These are phyloP conservation scores for Grosmannia clavigera DNA, from an alignment of 2,329 filamentous ascomycete genomes.

Conservation along the genomic window DNA sequence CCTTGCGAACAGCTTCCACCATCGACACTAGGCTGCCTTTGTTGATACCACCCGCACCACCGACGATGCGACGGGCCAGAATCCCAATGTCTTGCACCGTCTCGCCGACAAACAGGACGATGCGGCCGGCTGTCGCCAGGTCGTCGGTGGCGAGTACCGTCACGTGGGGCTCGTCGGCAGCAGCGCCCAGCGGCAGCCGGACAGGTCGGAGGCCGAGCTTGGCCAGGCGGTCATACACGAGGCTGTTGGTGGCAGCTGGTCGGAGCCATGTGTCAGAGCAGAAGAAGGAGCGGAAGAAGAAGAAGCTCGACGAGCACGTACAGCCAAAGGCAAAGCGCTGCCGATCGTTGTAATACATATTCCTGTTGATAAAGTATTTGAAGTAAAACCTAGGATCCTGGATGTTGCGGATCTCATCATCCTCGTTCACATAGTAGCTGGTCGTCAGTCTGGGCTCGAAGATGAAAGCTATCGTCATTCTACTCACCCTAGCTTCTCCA, in stretches of 20 bases:
- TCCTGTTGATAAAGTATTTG: slow-evolving; percentile 60
- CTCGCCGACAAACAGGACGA: slow-evolving; percentile 68
- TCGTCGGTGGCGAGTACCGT: slow-evolving; percentile 52
- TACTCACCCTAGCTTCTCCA: slow-evolving; percentile 60
- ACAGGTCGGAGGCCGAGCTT: slow-evolving; percentile 46
- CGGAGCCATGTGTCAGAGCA: not conserved
- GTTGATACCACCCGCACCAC: slow-evolving; percentile 51
- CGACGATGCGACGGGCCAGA: slow-evolving; percentile 56
- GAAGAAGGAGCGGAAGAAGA: not conserved
- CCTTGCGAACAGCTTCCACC: slow-evolving; percentile 30
- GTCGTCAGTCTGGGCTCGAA: not conserved
- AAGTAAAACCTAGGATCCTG: slow-evolving; percentile 57
- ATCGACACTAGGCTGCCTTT: slow-evolving; percentile 59
- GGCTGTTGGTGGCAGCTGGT: slow-evolving; percentile 47
- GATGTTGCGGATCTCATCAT: slow-evolving; percentile 63
- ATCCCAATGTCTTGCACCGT: slow-evolving; percentile 59
- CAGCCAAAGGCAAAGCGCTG: slow-evolving; percentile 66
- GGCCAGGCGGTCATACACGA: slow-evolving; percentile 50
- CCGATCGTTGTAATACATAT: slow-evolving; percentile 63
- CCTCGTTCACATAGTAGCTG: slow-evolving; percentile 67
- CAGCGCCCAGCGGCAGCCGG: slow-evolving; percentile 45
- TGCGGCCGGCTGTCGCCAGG: slow-evolving; percentile 42
- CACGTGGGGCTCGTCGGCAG: slow-evolving; percentile 41
- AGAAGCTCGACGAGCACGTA: slow-evolving; percentile 23
- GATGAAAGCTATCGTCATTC: slow-evolving; percentile 12